Evolutionary conservation across 2,329 filamentous ascomycete species (phyloP).

Genomic region (Tolypocladium pustulatum): DNA sequence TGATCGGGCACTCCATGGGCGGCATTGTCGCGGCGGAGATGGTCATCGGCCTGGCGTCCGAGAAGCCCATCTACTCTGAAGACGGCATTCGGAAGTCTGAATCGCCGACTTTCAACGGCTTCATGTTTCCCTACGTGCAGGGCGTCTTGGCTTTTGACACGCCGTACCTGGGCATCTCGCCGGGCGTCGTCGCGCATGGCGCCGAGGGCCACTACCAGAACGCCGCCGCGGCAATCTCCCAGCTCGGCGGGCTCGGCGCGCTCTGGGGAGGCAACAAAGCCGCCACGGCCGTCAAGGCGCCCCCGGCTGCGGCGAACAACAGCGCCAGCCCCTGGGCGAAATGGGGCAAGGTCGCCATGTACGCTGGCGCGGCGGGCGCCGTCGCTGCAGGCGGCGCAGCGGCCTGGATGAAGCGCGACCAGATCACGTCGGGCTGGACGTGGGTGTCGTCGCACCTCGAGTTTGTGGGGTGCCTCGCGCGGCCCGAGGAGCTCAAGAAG

Average conservation of each 20-base stretch:
- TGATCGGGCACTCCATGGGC: slow-evolving; percentile 83
- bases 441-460: slow-evolving; percentile 89
- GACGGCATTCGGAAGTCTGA: slow-evolving; percentile 27
- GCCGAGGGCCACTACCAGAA: slow-evolving; percentile 76
- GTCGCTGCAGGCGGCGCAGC: slow-evolving; percentile 75
- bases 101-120: slow-evolving; percentile 35
- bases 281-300: slow-evolving; percentile 4
- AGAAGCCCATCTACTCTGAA: slow-evolving; percentile 40
- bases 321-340: slow-evolving; percentile 49
- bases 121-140: slow-evolving; percentile 92
- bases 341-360: slow-evolving; percentile 80
- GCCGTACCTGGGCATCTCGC: slow-evolving; percentile 74
- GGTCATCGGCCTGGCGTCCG: slow-evolving; percentile 57
- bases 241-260: slow-evolving; percentile 53
- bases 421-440: slow-evolving; percentile 61
- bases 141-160: slow-evolving; percentile 91
- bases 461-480: slow-evolving; percentile 82
- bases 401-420: slow-evolving; percentile 75
- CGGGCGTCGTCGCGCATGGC: slow-evolving; percentile 73
- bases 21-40: slow-evolving; percentile 92
- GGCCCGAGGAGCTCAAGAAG: slow-evolving; percentile 69
- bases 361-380: slow-evolving; percentile 73
- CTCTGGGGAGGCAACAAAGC: slow-evolving; percentile 45
- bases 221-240: slow-evolving; percentile 58
- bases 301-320: slow-evolving; percentile 3